Percentiles rank a stretch among this genome's conserved stretches.
Conservation (phyloP, 2,329 filamentous ascomycete genomes). For the Metarhizium guizhouense region DNA sequence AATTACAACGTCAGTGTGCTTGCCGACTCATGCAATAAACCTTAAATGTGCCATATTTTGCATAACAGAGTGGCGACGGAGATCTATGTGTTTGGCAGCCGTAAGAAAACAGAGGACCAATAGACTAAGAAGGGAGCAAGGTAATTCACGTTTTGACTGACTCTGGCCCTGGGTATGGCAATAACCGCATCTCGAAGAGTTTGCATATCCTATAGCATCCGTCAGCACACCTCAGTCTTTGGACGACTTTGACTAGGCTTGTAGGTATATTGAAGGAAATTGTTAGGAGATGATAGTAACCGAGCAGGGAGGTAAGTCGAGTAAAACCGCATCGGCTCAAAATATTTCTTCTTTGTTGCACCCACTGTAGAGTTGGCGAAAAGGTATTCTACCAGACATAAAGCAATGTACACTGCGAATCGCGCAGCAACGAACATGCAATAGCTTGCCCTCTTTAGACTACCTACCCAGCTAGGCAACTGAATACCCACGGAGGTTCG, state of each 20-base stretch:
- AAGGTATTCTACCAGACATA: too few species aligned
- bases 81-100: background rate
- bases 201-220: conserved; percentile 35
- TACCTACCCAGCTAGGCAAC: background rate
- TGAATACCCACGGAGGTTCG: background rate
- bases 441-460: background rate
- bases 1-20: conserved; percentile 15
- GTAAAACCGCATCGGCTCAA: background rate
- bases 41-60: background rate
- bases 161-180: conserved; percentile 38
- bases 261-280: background rate
- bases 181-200: conserved; percentile 44
- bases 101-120: background rate
- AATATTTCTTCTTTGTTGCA: background rate
- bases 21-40: background rate
- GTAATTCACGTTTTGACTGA: conserved; percentile 38
- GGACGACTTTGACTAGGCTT: background rate
- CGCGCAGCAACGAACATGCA: background rate
- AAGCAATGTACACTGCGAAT: too few species aligned
- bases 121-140: background rate
- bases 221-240: background rate
- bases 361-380: too few species aligned
- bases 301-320: background rate
- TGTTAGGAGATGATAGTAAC: background rate
- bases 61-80: background rate